phyloP scores from a whole-genome alignment of 352 stramenopile species.

The Phytophthora pinifolia region DNA sequence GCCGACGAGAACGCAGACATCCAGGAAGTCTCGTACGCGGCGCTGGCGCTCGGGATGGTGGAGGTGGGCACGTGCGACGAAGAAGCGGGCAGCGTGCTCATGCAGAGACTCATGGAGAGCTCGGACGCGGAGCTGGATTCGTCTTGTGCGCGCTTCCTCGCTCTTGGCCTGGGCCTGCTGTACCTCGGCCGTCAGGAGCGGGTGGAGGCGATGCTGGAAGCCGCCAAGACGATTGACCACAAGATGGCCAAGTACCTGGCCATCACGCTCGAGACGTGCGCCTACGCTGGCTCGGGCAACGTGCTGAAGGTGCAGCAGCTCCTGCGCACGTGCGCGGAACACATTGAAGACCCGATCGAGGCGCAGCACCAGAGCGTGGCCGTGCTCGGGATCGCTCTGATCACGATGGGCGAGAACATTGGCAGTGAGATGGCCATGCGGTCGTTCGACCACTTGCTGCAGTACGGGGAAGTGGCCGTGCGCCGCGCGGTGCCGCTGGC shows the following conservation, averaged over 20 bases:
- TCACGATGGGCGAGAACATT: constrained; percentile 98
- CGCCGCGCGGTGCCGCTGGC: constrained; percentile 96
- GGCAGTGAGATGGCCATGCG: constrained; percentile 98
- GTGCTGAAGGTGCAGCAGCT: constrained; percentile 99
- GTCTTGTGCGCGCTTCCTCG: constrained; percentile 96
- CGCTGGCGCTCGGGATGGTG: constrained; percentile 97
- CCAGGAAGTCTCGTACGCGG: constrained; percentile 92
- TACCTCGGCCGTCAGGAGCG: constrained; percentile 96
- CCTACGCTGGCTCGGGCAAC: constrained; percentile 98
- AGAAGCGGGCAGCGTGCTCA: constrained; percentile 95
- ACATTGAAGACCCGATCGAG: constrained; percentile 87
- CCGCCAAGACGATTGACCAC: constrained; percentile 98
- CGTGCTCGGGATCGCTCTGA: constrained; percentile 97
- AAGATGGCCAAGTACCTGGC: constrained; percentile 96
- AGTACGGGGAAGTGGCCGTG: constrained; percentile 98
- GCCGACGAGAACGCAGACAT: constrained; percentile 92
- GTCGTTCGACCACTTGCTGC: constrained; percentile 99
- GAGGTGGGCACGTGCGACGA: constrained; percentile 98
- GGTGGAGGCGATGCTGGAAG: constrained; percentile 98
- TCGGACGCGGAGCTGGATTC: constrained; percentile 97
- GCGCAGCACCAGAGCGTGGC: constrained; percentile 93
- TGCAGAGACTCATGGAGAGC: constrained; percentile 98
- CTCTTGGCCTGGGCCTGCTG: constrained; percentile 95
- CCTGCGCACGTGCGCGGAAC: constrained; percentile 97
- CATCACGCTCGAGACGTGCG: constrained; percentile 97